Conservation (phyloP, 768 basidiomycete genomes). For the Crepidotus variabilis region DNA sequence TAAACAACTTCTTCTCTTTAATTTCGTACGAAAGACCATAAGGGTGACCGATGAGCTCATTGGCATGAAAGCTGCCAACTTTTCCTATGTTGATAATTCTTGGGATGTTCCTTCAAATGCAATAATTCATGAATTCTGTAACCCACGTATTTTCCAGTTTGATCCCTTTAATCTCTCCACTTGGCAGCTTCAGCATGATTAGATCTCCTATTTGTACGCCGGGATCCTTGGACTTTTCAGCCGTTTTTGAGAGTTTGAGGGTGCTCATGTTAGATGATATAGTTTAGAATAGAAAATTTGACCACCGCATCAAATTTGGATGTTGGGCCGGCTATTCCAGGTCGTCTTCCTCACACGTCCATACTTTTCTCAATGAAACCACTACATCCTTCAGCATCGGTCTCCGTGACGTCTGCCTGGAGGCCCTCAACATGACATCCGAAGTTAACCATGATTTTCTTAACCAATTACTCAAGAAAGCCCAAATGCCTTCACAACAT, state of each 20-base stretch:
- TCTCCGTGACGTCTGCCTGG: background rate
- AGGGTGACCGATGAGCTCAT: slow-evolving; percentile 75
- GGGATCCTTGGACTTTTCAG: slow-evolving; percentile 18
- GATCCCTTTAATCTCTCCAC: slow-evolving; percentile 70
- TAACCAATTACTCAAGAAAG: slow-evolving; percentile 28
- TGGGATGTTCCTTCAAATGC: slow-evolving; percentile 4
- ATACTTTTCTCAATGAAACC: background rate
- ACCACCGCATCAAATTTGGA: background rate
- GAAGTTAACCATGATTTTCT: slow-evolving; percentile 16
- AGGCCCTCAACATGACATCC: background rate
- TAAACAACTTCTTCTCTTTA: slow-evolving; percentile 59
- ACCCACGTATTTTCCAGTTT: slow-evolving; percentile 73
- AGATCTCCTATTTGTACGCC: slow-evolving; percentile 65
- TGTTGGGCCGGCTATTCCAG: background rate
- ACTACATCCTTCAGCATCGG: background rate
- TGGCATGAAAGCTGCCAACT: slow-evolving; percentile 77
- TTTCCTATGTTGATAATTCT: slow-evolving; percentile 79
- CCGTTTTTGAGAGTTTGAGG: slow-evolving; percentile 20
- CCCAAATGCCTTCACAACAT: slow-evolving; percentile 24
- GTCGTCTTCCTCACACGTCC: background rate
- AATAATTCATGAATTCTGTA: background rate
- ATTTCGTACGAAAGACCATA: slow-evolving; percentile 93
- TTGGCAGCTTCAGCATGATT: slow-evolving; percentile 78
- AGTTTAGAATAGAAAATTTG: background rate
- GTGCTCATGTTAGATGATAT: slow-evolving; percentile 23